Percentiles rank a stretch among this genome's conserved stretches.
phyloP scores from a whole-genome alignment of 805 yeast species.

The Wickerhamiella dianesei region DNA sequence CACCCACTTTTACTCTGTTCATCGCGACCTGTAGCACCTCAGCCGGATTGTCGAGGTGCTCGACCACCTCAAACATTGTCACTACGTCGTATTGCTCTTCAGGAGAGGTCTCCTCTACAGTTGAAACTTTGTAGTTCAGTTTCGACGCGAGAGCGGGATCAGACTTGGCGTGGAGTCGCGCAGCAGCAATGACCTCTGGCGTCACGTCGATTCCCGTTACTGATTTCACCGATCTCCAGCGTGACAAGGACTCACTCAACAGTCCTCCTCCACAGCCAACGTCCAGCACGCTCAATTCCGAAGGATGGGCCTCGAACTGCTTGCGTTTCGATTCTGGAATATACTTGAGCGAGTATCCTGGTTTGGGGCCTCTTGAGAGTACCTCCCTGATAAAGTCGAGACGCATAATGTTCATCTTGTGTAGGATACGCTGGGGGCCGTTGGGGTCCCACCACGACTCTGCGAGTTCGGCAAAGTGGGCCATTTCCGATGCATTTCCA shows the following conservation, averaged over 20 bases:
- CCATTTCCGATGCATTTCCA: constrained; percentile 40
- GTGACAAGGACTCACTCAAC: constrained; percentile 70
- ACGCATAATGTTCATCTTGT: constrained; percentile 82
- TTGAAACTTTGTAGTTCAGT: constrained; percentile 43
- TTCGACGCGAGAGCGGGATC: constrained; percentile 53
- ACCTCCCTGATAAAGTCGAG: constrained; percentile 72
- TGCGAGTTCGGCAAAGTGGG: constrained; percentile 78
- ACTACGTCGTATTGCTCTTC: constrained; percentile 54
- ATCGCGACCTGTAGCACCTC: constrained; percentile 58
- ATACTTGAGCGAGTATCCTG: constrained; percentile 60
- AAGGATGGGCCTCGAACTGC: constrained; percentile 21
- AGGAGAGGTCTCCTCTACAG: constrained; percentile 39
- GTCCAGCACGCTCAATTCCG: constrained; percentile 52
- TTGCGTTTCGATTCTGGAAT: constrained; percentile 36
- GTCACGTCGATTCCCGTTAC: constrained; percentile 84
- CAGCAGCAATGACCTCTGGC: constrained; percentile 67
- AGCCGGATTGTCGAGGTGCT: constrained; percentile 81
- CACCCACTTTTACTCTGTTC: constrained; percentile 58
- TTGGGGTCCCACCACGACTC: constrained; percentile 96
- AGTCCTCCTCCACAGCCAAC: constrained; percentile 99
- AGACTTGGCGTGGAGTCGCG: constrained; percentile 46
- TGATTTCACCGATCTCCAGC: constrained; percentile 42
- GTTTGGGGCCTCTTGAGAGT: constrained; percentile 37
- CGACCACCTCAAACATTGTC: constrained; percentile 88
- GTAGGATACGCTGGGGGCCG: constrained; percentile 87